Base-by-base conservation (phyloP, 2,329 filamentous ascomycete species). In the Thermothelomyces thermophilus region DNA sequence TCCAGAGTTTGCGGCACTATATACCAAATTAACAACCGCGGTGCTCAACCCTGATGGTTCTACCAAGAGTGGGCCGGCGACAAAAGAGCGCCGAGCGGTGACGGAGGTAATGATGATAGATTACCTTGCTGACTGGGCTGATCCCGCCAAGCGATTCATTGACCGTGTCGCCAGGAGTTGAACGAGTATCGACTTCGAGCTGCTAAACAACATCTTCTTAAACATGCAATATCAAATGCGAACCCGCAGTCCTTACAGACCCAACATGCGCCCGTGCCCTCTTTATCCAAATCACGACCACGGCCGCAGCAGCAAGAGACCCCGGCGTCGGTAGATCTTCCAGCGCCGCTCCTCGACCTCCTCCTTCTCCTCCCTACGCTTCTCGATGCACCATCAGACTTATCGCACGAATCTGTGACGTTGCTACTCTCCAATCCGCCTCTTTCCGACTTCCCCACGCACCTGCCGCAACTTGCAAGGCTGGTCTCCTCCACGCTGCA, bases 1-100 rank as follows among this genome's bases (percentile, higher is more conserved):
- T 55, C 80, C 80, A 0, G 72, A 77, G 19, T 84, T 84, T 58
- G 75, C 76, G n/a, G 68, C 70, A 30, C 70, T 84, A 5, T 79
- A 83, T 63, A 69, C 66, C 14, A 76, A 70, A 11, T 68, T 84
- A 40, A 77, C 74, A 6, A 74, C 70, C 1, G 69, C 69, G 2
- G 63, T 82, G 22, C 70, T 84, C 5, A 79, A 80, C 55, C 64
- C 73, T 0, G 76, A 83, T 63, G 79, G 76, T 2, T 79, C 80
- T 8, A 79, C 77, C 2, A 78, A 72, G 59, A 66, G 71, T n/a
- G 70, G 75, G 56, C 66, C 70, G n/a, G 66, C 68, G 2, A 70
- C 70, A 14, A 73, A 74, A 55, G 73, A 79, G 60, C 71, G 75
- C 19, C 70, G 73, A 50, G 68, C 68, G 2, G 70, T 76, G 2